Conservation (phyloP, 768 basidiomycete species). For the Tricholomella constricta region DNA sequence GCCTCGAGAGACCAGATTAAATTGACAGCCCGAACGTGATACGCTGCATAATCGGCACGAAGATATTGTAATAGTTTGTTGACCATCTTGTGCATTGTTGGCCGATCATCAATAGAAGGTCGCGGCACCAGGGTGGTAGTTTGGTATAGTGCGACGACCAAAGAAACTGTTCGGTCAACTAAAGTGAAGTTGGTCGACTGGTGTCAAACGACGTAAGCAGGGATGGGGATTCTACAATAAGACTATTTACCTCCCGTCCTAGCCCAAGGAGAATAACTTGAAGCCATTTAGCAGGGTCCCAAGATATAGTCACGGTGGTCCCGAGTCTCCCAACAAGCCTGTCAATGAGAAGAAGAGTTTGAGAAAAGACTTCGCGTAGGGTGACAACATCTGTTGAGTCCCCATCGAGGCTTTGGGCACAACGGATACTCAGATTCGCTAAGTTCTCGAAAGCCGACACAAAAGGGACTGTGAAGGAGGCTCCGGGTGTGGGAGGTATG, state of each 20-base stretch:
- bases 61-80: constrained; percentile 76
- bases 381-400: constrained; percentile 30
- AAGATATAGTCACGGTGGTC: constrained; percentile 42
- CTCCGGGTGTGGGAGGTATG: constrained; percentile 17
- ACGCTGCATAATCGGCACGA: constrained; percentile 59
- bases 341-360: constrained; percentile 51
- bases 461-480: constrained; percentile 50
- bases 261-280: constrained; percentile 51
- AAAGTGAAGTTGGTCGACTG: constrained; percentile 67
- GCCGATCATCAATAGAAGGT: constrained; percentile 55
- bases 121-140: constrained; percentile 51
- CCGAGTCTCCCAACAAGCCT: constrained; percentile 49
- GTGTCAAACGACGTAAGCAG: constrained; percentile 8
- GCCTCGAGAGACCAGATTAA: constrained; percentile 82
- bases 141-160: constrained; percentile 57
- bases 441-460: constrained; percentile 58
- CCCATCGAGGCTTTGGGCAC: constrained; percentile 38
- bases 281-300: constrained; percentile 72
- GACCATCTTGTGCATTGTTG: constrained; percentile 60
- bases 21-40: constrained; percentile 80
- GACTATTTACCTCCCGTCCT: constrained; percentile 51
- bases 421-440: constrained; percentile 46
- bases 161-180: constrained; percentile 62
- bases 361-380: constrained; percentile 54
- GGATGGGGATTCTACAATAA: constrained; percentile 7